These are phyloP conservation scores for Fusarium sp. DNA, from an alignment of 2,329 filamentous ascomycete species.

Conservation along the genomic window DNA sequence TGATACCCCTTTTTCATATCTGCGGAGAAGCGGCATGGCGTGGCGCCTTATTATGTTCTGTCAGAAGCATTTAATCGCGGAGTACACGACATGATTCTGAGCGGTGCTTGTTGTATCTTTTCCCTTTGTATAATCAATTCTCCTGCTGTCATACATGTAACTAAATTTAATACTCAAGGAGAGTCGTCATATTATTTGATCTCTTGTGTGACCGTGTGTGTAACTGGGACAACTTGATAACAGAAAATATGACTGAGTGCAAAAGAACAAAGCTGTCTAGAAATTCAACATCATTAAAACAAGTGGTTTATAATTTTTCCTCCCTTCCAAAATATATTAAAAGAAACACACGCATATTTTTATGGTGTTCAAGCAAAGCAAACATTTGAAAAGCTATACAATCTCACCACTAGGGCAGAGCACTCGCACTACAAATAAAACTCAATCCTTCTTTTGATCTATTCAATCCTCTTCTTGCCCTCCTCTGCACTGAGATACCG, in stretches of 20 bases:
- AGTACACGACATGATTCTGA: conserved; percentile 36
- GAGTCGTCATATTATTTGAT: conserved; percentile 6
- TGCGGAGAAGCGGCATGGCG: conserved; percentile 41
- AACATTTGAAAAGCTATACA: conserved; percentile 18
- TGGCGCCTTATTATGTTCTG: conserved; percentile 37
- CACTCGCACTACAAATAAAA: conserved; percentile 24
- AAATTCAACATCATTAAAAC: conserved; percentile 42
- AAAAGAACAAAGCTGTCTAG: conserved; percentile 16
- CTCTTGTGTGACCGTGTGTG: conserved; percentile 17
- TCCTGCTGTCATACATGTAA: conserved; percentile 28
- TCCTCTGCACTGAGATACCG: conserved; percentile 90
- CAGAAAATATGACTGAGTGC: conserved; percentile 14
- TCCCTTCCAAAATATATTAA: conserved; percentile 14
- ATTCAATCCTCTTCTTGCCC: conserved; percentile 98
- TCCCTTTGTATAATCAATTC: conserved; percentile 23
- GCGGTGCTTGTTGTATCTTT: conserved; percentile 8
- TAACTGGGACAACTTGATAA: conserved; percentile 30
- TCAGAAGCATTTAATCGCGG: conserved; percentile 42
- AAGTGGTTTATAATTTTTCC: conserved; percentile 17
- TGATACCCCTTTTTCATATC: conserved; percentile 47
- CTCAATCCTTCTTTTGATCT: conserved; percentile 46
- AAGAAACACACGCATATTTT: conserved; percentile 16
- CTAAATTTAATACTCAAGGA: conserved; percentile 37
- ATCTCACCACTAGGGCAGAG: conserved; percentile 21
- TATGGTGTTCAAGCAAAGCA: conserved; percentile 21